Base-by-base conservation (phyloP, 164 flowering plant species). In the Magnolia changhungtana region DNA sequence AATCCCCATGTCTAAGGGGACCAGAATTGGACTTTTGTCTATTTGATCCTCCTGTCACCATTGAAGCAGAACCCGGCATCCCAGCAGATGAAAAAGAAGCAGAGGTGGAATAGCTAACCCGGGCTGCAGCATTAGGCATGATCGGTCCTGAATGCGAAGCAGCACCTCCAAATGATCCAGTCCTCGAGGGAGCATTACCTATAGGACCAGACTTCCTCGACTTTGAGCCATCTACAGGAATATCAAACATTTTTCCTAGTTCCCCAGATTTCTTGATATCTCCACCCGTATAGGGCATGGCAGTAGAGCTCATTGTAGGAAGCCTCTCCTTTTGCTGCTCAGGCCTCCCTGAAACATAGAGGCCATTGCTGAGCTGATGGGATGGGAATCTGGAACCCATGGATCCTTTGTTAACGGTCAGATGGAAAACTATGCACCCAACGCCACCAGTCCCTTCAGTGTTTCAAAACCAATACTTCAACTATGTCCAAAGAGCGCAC, bases 241-340 rank as follows among this genome's bases (percentile, higher is more conserved):
- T 87, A 80, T 94, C 99, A 85, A 96, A 92, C 99, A 96, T 96
- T 84, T 96, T 96, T 29, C 99, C 99, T 50, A 96, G 85, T 76
- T 96, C 99, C 55, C 99, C 99, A 27, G 99, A 96, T 70, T 89
- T 96, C 79, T 94, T 96, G 2, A 96, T 96, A 81, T 96, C 99
- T 70, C 99, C 99, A 64, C 99, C 99, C 24, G 98, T 96, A 79
- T 96, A 96, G 13, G 97, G 97, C 95, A 94, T 87, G 70, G 99
- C 95, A 0, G 82, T 83, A 52, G 98, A 91, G 77, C 91, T 90
- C 90, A 94, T 94, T 18, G 98, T 91, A 1, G 93, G 91, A 65
- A 90, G 76, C 84, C 87, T 91, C 80, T 96, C 99, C 82, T 96
- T 96, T 13, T 89, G 95, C 80, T 90, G 98, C 82, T 94, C 98